Base-by-base conservation (phyloP, 2,329 filamentous ascomycete genomes). In the Hymenoscyphus infarciens region DNA sequence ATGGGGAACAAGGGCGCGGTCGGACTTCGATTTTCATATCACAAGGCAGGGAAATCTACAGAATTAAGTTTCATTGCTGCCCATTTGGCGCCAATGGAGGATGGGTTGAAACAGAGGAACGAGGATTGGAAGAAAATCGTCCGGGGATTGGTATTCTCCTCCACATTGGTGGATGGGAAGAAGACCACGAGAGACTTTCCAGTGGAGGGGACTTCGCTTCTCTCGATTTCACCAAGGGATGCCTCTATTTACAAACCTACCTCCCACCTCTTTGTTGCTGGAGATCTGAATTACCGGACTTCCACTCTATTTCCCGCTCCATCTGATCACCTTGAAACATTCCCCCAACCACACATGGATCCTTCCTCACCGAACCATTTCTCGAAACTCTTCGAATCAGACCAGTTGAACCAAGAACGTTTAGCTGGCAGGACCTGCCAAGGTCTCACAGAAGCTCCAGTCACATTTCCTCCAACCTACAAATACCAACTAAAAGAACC, bases 1-100 rank as follows among this genome's bases (percentile, higher is more conserved):
- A 95, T 97, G 89, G 95, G 92, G 16, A 97, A 97, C 76, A 99
- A 99, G 77, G 95, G 94, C 33, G 94, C 92, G 3, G 89, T 96
- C 0, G 95, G 89, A 0, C 81, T 94, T 64, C 83, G 92, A 38
- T 76, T 95, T 53, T 81, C 85, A 15, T 88, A 91, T 70, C 72
- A 76, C 5, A 70, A 67, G 33, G 68, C 66, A 10, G 70, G 69
- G 22, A 72, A 66, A 57, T 78, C 78, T 4, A 83, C 88, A 29
- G 85, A 90, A 70, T 75, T 97, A 61, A 97, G 92, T 0, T 95
- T 98, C 74, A 87, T 96, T 49, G 87, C 91, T 45, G 91, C 92
- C 13, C 95, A 99, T 76, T 80, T 98, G 61, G 91, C 93, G 0
- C 90, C 94, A 6, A 91, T 92, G 85, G 95, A 99, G 76, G 85